A percentile compares a stretch with the other conserved stretches of the same genome.
Evolutionary conservation across 2,329 filamentous ascomycete genomes (phyloP).

Genomic region (Tolypocladium capitatum): DNA sequence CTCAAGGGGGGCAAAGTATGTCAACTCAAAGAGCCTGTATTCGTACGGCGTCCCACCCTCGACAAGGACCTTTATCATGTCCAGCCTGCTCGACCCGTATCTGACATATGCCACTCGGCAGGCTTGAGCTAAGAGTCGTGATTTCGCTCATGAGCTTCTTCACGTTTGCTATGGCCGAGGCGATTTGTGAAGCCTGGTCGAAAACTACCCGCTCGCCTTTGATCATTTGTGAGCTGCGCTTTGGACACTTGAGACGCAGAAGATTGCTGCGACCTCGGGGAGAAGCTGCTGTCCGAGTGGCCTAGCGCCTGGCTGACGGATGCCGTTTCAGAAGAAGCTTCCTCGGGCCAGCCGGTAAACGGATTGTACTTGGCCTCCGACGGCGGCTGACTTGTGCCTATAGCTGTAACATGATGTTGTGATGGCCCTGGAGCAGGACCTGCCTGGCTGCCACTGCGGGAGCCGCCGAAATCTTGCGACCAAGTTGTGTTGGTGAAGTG

Average conservation of each 20-base stretch:
- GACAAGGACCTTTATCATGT: constrained; percentile 37
- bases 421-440: background rate
- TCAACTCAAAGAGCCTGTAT: constrained; percentile 41
- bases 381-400: background rate
- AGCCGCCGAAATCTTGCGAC: background rate
- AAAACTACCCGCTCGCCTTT: background rate
- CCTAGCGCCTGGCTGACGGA: background rate
- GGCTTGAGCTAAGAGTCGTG: constrained; percentile 26
- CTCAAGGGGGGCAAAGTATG: constrained; percentile 23
- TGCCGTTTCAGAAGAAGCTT: background rate
- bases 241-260: background rate
- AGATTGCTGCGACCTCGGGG: background rate
- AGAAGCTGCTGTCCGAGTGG: background rate
- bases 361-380: background rate
- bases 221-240: background rate
- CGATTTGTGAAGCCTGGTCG: background rate
- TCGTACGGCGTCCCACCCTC: constrained; percentile 40
- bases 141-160: constrained; percentile 32
- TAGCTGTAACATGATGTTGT: background rate
- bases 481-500: background rate
- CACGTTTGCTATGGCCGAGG: constrained; percentile 11
- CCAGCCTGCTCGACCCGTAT: constrained; percentile 28
- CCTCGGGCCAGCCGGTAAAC: background rate
- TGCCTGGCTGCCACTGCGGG: background rate
- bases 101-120: constrained; percentile 38